A percentile compares a stretch with the other conserved stretches of the same genome.
Evolutionary conservation across 352 stramenopile genomes (phyloP).

Genomic region (Globisporangium rhizosaccharum): DNA sequence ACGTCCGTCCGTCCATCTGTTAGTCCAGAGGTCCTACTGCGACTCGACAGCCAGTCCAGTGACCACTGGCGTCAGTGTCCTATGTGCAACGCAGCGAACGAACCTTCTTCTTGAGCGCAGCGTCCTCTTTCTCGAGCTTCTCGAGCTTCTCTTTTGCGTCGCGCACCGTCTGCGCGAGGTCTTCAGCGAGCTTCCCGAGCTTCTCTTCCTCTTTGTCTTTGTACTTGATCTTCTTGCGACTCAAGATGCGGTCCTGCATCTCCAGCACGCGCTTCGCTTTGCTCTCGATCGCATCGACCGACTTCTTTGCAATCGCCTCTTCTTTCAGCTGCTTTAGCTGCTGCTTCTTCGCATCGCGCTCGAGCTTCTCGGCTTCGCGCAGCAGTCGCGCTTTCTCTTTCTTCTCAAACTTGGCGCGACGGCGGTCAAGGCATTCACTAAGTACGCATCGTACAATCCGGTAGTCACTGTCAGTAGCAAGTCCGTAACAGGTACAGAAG

Average conservation of each 20-base stretch:
- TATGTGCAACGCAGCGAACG: not conserved
- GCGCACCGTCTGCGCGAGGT: constrained; percentile 73
- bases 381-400: constrained; percentile 74
- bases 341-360: constrained; percentile 62
- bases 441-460: constrained; percentile 2
- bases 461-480: not conserved
- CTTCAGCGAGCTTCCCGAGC: constrained; percentile 69
- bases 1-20: too few species aligned
- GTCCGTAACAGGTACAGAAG: not conserved
- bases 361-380: constrained; percentile 76
- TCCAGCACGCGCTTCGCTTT: constrained; percentile 83
- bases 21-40: too few species aligned
- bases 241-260: constrained; percentile 85
- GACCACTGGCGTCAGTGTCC: too few species aligned
- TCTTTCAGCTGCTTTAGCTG: constrained; percentile 68
- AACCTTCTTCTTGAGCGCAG: constrained; percentile 57
- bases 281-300: constrained; percentile 72
- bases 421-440: constrained; percentile 75
- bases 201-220: constrained; percentile 88
- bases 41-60: not conserved
- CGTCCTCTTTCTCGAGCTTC: constrained; percentile 86
- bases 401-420: constrained; percentile 64
- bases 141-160: constrained; percentile 76
- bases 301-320: constrained; percentile 64
- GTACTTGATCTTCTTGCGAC: constrained; percentile 86